A percentile compares a stretch with the other conserved stretches of the same genome.
Evolutionary conservation across 78 protist species (phyloP).

Genomic region (Chrysochromulina parva): DNA sequence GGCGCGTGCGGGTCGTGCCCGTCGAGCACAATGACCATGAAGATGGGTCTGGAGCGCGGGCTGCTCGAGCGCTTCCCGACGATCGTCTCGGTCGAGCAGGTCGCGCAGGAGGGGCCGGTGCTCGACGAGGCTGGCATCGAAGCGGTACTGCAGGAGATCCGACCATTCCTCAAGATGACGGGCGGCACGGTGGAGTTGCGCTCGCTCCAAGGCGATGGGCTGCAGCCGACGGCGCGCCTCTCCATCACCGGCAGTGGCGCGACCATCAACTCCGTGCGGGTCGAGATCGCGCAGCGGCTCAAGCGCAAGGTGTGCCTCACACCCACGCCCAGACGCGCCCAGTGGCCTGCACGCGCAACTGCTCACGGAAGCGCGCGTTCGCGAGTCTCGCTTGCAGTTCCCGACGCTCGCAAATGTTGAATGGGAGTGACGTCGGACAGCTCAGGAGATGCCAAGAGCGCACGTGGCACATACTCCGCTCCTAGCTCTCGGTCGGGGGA

Average conservation of each 20-base stretch:
- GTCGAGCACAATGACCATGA: constrained; percentile 37
- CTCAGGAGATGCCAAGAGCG: too few species aligned
- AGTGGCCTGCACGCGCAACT: too few species aligned
- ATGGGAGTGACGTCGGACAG: background rate
- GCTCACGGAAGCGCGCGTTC: too few species aligned
- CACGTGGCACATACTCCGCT: too few species aligned
- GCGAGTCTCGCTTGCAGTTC: too few species aligned
- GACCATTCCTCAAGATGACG: constrained; percentile 15
- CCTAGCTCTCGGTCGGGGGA: too few species aligned
- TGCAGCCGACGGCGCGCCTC: background rate
- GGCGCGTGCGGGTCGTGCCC: constrained; percentile 49
- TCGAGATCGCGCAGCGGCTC: constrained; percentile 36
- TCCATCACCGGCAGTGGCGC: background rate
- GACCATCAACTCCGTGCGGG: constrained; percentile 13
- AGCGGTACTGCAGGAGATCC: constrained; percentile 23
- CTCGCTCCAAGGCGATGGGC: background rate
- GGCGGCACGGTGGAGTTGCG: constrained; percentile 2
- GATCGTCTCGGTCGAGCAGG: constrained; percentile 16
- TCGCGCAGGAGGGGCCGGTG: background rate
- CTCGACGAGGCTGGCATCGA: constrained; percentile 6
- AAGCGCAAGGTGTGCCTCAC: constrained; percentile 11
- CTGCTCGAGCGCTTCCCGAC: constrained; percentile 26
- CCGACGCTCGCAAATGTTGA: background rate
- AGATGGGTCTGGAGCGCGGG: constrained; percentile 47
- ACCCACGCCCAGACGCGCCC: too few species aligned